phyloP scores from a whole-genome alignment of 2,329 filamentous ascomycete genomes.

The Parasarocladium wereldwijsianum region DNA sequence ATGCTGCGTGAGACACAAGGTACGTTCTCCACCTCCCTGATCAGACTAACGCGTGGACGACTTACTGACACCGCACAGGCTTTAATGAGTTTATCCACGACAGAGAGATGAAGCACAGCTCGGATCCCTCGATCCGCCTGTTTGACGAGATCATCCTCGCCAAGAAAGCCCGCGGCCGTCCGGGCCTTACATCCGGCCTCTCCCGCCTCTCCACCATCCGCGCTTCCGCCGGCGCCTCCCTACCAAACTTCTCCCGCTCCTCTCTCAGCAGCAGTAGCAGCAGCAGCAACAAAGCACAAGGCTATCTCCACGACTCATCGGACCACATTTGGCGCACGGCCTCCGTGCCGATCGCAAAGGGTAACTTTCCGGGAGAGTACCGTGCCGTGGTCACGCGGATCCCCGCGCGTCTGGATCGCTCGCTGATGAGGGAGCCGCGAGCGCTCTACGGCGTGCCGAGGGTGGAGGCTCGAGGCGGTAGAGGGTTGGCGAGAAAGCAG shows the following conservation, averaged over 20 bases:
- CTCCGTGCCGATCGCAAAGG: conserved; percentile 43
- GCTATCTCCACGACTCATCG: conserved; percentile 55
- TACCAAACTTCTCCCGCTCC: conserved; percentile 17
- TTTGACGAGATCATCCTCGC: conserved; percentile 77
- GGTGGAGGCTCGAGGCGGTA: conserved; percentile 34
- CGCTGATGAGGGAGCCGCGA: conserved; percentile 82
- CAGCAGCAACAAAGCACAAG: conserved; percentile 27
- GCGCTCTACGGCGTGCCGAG: conserved; percentile 78
- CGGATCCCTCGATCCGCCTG: conserved; percentile 53
- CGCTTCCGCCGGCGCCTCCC: conserved; percentile 35
- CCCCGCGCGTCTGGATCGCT: conserved; percentile 71
- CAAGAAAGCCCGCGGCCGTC: conserved; percentile 54
- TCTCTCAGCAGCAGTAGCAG: neutral
- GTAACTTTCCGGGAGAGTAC: conserved; percentile 50
- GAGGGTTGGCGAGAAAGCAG: conserved; percentile 39
- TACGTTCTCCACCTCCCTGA: conserved; percentile 17
- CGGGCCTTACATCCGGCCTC: conserved; percentile 49
- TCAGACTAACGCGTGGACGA: conserved; percentile 2
- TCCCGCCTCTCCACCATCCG: conserved; percentile 46
- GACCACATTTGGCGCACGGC: conserved; percentile 70
- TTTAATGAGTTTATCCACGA: conserved; percentile 82
- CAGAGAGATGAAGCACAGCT: conserved; percentile 49
- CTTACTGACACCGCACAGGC: conserved; percentile 9
- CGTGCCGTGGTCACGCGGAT: conserved; percentile 46
- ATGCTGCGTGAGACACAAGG: conserved; percentile 56